phyloP scores from a whole-genome alignment of 495 filamentous ascomycete genomes.

The Symbiotaphrina buchneri region DNA sequence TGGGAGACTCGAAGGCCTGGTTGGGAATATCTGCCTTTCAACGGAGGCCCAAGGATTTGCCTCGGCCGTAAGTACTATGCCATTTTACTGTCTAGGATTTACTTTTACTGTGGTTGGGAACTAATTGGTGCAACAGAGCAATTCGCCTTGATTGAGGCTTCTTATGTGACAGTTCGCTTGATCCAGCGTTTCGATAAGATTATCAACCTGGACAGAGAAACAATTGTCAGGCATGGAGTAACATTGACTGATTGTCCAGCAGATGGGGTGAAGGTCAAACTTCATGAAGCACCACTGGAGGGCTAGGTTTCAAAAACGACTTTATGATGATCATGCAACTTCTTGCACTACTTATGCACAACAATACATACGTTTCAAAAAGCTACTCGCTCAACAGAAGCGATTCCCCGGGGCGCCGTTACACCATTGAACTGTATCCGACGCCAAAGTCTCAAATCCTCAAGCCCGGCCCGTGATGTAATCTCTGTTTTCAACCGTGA shows the following conservation, averaged over 20 bases:
- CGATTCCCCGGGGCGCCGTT: too few species aligned
- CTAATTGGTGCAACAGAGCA: conserved; percentile 6
- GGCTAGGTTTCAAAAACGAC: too few species aligned
- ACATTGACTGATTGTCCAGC: conserved; percentile 3
- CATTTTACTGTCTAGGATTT: neutral
- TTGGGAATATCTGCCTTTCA: conserved; percentile 41
- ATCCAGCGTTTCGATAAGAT: conserved; percentile 21
- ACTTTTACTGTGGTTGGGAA: too few species aligned
- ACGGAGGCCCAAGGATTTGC: conserved; percentile 37
- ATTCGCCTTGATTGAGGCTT: conserved; percentile 19
- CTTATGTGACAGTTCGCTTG: conserved; percentile 19
- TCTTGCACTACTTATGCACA: too few species aligned
- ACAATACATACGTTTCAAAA: too few species aligned
- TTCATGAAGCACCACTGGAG: conserved; percentile 4
- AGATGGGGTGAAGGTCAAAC: conserved; percentile 3
- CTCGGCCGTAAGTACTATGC: conserved; percentile 12
- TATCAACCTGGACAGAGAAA: conserved; percentile 7
- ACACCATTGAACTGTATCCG: too few species aligned
- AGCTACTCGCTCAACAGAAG: too few species aligned
- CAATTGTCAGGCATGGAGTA: neutral
- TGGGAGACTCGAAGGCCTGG: conserved; percentile 12
- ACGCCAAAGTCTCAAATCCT: too few species aligned
- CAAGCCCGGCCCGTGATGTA: conserved; percentile 2
- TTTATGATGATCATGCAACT: too few species aligned
- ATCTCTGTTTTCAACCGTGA: conserved; percentile 6